Conservation (phyloP, 2,329 filamentous ascomycete species). For the Phoma sp. region DNA sequence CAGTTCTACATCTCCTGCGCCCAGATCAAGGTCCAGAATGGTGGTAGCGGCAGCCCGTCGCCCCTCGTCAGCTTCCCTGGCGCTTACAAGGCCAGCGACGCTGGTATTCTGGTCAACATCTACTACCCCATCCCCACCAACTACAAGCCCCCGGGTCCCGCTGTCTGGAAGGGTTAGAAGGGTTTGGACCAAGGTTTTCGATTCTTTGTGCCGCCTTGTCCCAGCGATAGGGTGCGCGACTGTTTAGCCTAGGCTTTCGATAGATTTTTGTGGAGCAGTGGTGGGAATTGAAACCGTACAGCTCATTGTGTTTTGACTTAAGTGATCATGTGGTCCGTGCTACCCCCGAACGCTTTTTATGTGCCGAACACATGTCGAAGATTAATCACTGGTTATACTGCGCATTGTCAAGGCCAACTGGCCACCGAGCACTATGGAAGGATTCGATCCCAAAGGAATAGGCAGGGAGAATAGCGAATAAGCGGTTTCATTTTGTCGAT, state of each 20-base stretch:
- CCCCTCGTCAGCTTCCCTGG: conserved; percentile 51
- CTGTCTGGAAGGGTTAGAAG: conserved; percentile 35
- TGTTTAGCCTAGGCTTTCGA: background rate
- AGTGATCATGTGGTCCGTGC: background rate
- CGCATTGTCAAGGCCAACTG: no score
- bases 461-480: no score
- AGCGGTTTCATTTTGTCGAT: no score
- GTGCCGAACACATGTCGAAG: background rate
- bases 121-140: conserved; percentile 26
- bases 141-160: conserved; percentile 39
- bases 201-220: background rate
- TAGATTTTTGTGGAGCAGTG: background rate
- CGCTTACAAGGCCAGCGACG: conserved; percentile 44
- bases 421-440: no score
- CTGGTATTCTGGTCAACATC: conserved; percentile 43
- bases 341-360: background rate
- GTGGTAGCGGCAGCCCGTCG: conserved; percentile 43
- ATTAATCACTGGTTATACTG: no score
- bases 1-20: conserved; percentile 57
- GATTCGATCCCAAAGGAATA: no score
- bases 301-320: no score
- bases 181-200: background rate
- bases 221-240: background rate
- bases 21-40: conserved; percentile 51
- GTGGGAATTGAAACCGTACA: no score